These are phyloP conservation scores for Tubosaeta brunneosetosa DNA, from an alignment of 768 basidiomycete species.

Conservation along the genomic window DNA sequence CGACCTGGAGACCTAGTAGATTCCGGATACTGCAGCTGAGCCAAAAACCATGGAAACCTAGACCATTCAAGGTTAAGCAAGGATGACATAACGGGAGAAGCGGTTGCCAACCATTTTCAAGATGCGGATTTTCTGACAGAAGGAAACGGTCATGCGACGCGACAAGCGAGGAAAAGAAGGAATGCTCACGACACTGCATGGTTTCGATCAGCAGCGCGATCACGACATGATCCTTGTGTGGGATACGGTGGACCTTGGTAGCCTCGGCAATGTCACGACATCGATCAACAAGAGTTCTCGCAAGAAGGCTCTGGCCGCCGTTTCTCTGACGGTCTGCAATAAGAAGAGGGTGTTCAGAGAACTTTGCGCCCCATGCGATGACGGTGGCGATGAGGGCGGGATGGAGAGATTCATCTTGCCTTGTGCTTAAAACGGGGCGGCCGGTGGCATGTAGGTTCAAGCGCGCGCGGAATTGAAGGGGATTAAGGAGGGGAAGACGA, in stretches of 20 bases:
- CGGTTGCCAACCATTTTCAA: conserved; percentile 54
- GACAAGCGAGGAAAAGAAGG: background rate
- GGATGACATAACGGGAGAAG: conserved; percentile 11
- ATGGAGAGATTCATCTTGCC: conserved; percentile 47
- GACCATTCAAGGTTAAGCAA: conserved; percentile 13
- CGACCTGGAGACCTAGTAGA: conserved; percentile 69
- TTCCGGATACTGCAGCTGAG: conserved; percentile 72
- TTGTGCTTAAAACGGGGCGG: conserved; percentile 17
- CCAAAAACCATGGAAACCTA: conserved; percentile 87
- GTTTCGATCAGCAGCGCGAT: conserved; percentile 79
- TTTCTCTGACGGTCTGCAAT: conserved; percentile 70
- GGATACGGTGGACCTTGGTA: conserved; percentile 79
- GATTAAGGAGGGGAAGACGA: conserved; percentile 82
- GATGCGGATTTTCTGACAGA: conserved; percentile 62
- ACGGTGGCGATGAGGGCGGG: conserved; percentile 81
- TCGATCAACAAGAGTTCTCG: conserved; percentile 72
- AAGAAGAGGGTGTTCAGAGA: conserved; percentile 86
- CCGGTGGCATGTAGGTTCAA: conserved; percentile 42
- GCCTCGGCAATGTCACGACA: conserved; percentile 84
- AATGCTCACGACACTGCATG: conserved; percentile 76
- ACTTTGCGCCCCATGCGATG: conserved; percentile 89
- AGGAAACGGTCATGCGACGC: conserved; percentile 7
- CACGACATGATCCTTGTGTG: conserved; percentile 76
- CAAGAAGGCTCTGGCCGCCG: conserved; percentile 68
- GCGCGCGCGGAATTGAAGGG: conserved; percentile 70